Percentiles rank a stretch among this genome's conserved stretches.
Evolutionary conservation across 345 rosid species (phyloP).

Genomic region (Eucalyptus coolabah): DNA sequence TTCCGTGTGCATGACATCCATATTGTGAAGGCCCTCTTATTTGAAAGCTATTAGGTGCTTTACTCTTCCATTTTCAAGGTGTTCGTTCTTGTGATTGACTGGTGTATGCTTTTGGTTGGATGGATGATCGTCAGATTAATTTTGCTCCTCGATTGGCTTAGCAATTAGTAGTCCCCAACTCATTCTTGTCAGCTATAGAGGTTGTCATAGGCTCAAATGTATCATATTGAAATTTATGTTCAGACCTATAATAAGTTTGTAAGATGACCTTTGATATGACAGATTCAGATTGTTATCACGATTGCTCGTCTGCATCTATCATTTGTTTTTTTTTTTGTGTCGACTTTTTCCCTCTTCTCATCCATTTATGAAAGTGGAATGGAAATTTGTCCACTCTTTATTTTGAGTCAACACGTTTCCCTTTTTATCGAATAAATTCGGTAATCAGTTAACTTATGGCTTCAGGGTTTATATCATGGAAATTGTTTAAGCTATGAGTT

Average conservation of each 20-base stretch:
- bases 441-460: background rate
- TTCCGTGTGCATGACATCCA: conserved; percentile 51
- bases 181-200: background rate
- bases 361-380: background rate
- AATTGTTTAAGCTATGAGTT: background rate
- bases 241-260: background rate
- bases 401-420: background rate
- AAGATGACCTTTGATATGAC: background rate
- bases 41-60: background rate
- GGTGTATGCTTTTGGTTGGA: background rate
- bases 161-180: background rate
- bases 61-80: background rate
- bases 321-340: too few species aligned
- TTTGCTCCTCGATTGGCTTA: background rate
- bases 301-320: background rate
- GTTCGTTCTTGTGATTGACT: background rate
- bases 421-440: background rate
- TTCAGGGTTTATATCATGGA: background rate
- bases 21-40: background rate
- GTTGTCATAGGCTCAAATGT: background rate
- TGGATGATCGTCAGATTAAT: background rate
- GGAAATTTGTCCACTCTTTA: background rate
- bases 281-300: accelerated
- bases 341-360: background rate
- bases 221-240: background rate